Base-by-base conservation (phyloP, 192 early-diverging fungal genomes). In the Coemansia sp. region DNA sequence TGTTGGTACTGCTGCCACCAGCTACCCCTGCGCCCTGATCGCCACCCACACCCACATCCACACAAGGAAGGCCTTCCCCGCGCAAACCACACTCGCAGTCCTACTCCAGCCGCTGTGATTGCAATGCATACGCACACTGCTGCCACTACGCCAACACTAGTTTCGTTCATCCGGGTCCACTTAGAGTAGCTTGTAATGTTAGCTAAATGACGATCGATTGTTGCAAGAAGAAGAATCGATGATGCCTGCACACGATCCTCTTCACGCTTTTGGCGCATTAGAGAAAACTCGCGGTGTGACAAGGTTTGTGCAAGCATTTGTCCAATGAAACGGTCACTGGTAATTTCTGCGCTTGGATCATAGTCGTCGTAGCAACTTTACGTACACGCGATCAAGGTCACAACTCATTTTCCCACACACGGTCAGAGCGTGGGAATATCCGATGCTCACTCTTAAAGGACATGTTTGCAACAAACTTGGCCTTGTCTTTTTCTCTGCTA, bases 81-180 rank as follows among this genome's bases (percentile, higher is more conserved):
- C 7, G 67, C n/a, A 36, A 66, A 25, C 29, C 66, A 41, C 15
- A 73, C n/a, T 0, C 70, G 58, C 59, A 80, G 39, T 25, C 65
- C 25, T 10, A 70, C 45, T 12, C 38, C 64, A 1, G 72, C 23
- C 15, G 39, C 53, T 2, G 53, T 21, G 8, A 75, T 44, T 1
- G 68, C 65, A 21, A 76, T 57, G 32, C 69, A 72, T 9, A 70
- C 48, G 36, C 73, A 74, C 5, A 74, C 15, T 6, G 70, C 70
- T 19, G 66, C 66, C 62, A 80, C 67, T 5, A 75, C 73, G 21
- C 70, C 73, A 46, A 74, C 60, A 19, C 62, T 60, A 6, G 70
- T 58, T 2, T 66, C 32, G 50, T 63, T 72, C 68, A 80, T 71
- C 31, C 45, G 27, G 14, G 11, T 19, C 10, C 1, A 1, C 17